phyloP scores from a whole-genome alignment of 208 protist genomes.

The Tetramitus jugosus region DNA sequence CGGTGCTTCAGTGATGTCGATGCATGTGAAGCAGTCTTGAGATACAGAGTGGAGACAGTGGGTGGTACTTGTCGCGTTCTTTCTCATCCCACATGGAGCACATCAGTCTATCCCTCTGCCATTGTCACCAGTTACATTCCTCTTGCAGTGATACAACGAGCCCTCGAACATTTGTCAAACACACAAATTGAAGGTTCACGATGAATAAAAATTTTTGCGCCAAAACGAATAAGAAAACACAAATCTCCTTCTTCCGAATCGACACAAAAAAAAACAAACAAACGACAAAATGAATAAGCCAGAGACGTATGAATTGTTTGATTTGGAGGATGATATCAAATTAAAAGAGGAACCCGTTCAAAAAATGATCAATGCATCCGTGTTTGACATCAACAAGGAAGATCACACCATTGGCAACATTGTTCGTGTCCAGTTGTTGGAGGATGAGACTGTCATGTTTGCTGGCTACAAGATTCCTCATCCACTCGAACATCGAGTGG shows the following conservation, averaged over 20 bases:
- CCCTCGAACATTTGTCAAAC: no score
- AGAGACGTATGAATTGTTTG: constrained; percentile 12
- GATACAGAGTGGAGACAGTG: not conserved
- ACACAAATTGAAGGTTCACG: no score
- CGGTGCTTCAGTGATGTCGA: constrained; percentile 8
- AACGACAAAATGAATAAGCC: constrained; percentile 13
- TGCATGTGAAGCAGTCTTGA: constrained; percentile 14
- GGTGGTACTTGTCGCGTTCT: not conserved
- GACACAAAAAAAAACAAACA: no score
- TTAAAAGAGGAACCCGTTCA: constrained; percentile 39
- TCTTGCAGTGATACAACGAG: no score
- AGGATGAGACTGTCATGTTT: constrained; percentile 3
- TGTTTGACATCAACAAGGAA: constrained; percentile 48
- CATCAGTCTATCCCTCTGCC: constrained; percentile 9
- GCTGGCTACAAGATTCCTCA: constrained; percentile 50
- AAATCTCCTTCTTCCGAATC: no score
- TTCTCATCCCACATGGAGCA: constrained; percentile 7
- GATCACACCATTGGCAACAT: constrained; percentile 59
- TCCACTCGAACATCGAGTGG: constrained; percentile 46
- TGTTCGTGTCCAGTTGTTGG: constrained; percentile 40
- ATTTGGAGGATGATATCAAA: constrained; percentile 18
- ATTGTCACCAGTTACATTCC: no score
- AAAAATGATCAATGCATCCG: constrained; percentile 46
- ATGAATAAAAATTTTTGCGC: no score
- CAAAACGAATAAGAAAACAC: no score